These are phyloP conservation scores for Oenanthe sinensis DNA, from an alignment of 129 eudicot species.

Conservation along the genomic window DNA sequence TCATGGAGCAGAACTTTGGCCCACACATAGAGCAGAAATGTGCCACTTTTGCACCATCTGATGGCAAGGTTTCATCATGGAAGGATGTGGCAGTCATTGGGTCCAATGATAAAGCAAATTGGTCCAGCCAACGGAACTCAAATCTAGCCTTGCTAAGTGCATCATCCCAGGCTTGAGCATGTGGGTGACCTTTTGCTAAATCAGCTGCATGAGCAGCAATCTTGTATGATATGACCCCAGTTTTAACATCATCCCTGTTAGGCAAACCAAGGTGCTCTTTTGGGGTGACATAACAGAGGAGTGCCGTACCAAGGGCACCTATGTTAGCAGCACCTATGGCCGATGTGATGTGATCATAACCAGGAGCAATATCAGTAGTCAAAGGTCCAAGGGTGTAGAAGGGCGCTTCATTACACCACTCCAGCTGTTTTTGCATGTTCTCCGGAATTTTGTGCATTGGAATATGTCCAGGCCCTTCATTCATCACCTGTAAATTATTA, in stretches of 20 bases:
- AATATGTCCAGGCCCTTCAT: slow-evolving; percentile 96
- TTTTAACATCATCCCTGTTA: slow-evolving; percentile 85
- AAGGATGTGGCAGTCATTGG: slow-evolving; percentile 94
- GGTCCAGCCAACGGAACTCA: slow-evolving; percentile 98
- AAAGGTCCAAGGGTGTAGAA: slow-evolving; percentile 97
- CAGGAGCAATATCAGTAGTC: slow-evolving; percentile 97
- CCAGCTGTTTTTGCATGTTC: slow-evolving; percentile 94
- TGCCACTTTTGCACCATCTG: slow-evolving; percentile 98
- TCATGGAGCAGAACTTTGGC: slow-evolving; percentile 97
- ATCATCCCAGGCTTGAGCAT: slow-evolving; percentile 95
- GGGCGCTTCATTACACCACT: slow-evolving; percentile 98
- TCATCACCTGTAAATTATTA: slow-evolving; percentile 62
- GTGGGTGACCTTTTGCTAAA: slow-evolving; percentile 85
- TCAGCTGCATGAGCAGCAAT: slow-evolving; percentile 99
- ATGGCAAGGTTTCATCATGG: slow-evolving; percentile 88
- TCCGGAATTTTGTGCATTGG: slow-evolving; percentile 96
- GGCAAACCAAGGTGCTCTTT: slow-evolving; percentile 97
- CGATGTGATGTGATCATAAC: slow-evolving; percentile 99
- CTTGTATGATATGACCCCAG: slow-evolving; percentile 88
- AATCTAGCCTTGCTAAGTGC: slow-evolving; percentile 95
- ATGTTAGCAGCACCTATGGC: slow-evolving; percentile 99
- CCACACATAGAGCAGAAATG: slow-evolving; percentile 99
- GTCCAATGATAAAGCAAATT: slow-evolving; percentile 88
- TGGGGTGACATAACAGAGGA: slow-evolving; percentile 91
- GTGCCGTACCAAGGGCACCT: slow-evolving; percentile 97